Evolutionary conservation across 805 yeast genomes (phyloP).

Genomic region (Hanseniaspora lindneri): DNA sequence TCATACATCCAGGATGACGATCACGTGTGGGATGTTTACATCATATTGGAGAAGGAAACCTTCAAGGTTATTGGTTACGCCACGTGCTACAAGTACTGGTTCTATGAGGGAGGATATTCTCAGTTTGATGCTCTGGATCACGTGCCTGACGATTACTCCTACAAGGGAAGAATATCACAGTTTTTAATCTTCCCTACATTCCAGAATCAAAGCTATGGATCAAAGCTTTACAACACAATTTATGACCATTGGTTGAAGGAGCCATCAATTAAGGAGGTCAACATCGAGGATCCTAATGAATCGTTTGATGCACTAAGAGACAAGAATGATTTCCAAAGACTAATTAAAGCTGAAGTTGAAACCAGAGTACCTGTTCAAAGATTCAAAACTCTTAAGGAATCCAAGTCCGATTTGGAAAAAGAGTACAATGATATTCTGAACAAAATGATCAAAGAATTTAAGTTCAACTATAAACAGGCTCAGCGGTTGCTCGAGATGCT

Average conservation of each 20-base stretch:
- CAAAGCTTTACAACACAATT: slow-evolving; percentile 46
- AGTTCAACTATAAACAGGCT: slow-evolving; percentile 70
- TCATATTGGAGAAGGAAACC: slow-evolving; percentile 32
- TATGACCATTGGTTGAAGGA: slow-evolving; percentile 46
- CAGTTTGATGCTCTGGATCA: slow-evolving; percentile 35
- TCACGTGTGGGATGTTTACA: slow-evolving; percentile 66
- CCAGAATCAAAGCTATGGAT: slow-evolving; percentile 67
- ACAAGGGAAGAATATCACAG: slow-evolving; percentile 74
- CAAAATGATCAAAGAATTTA: slow-evolving; percentile 32
- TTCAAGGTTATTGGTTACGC: slow-evolving; percentile 59
- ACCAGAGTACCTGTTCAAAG: slow-evolving; percentile 19
- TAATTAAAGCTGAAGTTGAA: slow-evolving; percentile 1
- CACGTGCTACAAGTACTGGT: slow-evolving; percentile 77
- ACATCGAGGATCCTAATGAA: slow-evolving; percentile 91
- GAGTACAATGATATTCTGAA: slow-evolving; percentile 31
- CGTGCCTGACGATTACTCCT: slow-evolving; percentile 23
- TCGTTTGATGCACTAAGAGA: slow-evolving; percentile 85
- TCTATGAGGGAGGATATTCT: slow-evolving; percentile 43
- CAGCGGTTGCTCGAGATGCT: slow-evolving; percentile 68
- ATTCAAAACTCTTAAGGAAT: slow-evolving; percentile 18
- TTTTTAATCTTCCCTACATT: slow-evolving; percentile 74
- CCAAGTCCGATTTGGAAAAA: slow-evolving; percentile 15
- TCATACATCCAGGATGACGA: slow-evolving; percentile 71
- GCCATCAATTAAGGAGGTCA: slow-evolving; percentile 48
- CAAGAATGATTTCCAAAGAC: slow-evolving; percentile 49